Evolutionary conservation across 1,139 yeast genomes (phyloP).

Genomic region (Pichia norvegensis): DNA sequence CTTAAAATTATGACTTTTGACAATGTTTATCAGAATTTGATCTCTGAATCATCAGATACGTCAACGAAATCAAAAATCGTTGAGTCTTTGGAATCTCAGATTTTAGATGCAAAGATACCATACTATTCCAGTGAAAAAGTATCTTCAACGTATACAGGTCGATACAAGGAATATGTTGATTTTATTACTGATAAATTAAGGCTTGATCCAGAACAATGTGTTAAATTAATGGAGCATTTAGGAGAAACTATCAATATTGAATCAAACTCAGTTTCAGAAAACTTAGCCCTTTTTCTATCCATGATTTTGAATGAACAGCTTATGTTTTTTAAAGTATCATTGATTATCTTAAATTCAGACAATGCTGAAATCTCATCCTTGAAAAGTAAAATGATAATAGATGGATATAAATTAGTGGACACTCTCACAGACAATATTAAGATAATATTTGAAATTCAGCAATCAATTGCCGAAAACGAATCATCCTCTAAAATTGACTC

Average conservation of each 20-base stretch:
- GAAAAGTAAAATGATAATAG: conserved; percentile 4
- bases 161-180: conserved; percentile 1
- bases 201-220: background rate
- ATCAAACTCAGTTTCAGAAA: background rate
- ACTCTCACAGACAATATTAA: conserved; percentile 15
- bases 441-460: background rate
- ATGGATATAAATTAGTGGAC: conserved; percentile 17
- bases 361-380: background rate
- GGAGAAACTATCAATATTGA: conserved; percentile 1
- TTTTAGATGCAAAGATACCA: conserved; percentile 2
- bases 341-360: conserved; percentile 1
- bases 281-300: conserved; percentile 1
- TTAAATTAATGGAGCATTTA: conserved; percentile 2
- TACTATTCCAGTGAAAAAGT: background rate
- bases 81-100: background rate
- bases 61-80: background rate
- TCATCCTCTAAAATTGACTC: conserved; percentile 2
- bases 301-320: conserved; percentile 7
- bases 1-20: background rate
- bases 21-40: background rate
- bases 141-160: background rate
- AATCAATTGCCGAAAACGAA: background rate
- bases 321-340: conserved; percentile 2
- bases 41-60: background rate
- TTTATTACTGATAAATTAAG: conserved; percentile 5